phyloP scores from a whole-genome alignment of 305 asterid genomes.

The Fraxinus paxiana region DNA sequence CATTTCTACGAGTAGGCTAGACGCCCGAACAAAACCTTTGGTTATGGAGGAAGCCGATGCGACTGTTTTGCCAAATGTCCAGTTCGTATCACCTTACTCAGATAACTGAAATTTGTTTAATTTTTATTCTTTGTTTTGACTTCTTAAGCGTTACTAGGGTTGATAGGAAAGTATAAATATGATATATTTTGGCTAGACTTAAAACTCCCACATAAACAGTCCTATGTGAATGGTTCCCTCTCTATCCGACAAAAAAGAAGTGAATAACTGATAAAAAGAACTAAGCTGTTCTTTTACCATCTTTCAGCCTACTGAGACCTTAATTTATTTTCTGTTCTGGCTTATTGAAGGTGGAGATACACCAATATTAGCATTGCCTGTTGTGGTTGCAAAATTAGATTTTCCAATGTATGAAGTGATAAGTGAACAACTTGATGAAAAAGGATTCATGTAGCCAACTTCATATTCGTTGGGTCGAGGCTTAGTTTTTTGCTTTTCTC shows the following conservation, averaged over 20 bases:
- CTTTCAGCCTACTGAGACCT: background rate
- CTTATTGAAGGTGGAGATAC: background rate
- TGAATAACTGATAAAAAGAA: background rate
- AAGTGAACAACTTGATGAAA: background rate
- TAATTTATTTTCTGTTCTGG: background rate
- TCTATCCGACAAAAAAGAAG: background rate
- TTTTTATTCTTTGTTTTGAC: background rate
- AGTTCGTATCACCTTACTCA: background rate
- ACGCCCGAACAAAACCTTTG: background rate
- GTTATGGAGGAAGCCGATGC: background rate
- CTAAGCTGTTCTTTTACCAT: background rate
- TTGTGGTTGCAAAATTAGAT: background rate
- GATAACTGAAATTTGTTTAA: background rate
- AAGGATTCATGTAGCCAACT: background rate
- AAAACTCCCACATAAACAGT: background rate
- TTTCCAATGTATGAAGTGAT: background rate
- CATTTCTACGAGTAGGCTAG: background rate
- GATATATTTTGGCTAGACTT: background rate
- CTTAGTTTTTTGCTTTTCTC: background rate
- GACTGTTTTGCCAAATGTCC: background rate
- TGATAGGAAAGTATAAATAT: background rate
- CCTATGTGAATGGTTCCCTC: background rate
- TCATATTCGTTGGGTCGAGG: background rate
- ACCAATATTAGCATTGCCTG: background rate
- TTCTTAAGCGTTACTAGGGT: background rate